Evolutionary conservation across 2,329 filamentous ascomycete genomes (phyloP).

Genomic region (Penicillium brevicompactum): DNA sequence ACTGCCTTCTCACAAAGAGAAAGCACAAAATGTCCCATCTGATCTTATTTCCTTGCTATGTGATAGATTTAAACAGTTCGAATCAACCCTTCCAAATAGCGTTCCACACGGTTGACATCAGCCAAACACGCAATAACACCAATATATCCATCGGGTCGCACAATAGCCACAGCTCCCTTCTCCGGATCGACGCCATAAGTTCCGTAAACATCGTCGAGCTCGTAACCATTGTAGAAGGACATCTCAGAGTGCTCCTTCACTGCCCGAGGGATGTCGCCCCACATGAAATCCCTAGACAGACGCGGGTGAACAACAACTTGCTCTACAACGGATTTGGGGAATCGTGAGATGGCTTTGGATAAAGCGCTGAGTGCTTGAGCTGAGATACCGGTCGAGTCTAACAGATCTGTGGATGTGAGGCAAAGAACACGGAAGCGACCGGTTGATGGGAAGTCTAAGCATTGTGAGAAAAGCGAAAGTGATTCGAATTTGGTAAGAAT

Average conservation of each 20-base stretch:
- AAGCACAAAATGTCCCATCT: no score
- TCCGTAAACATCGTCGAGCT: conserved; percentile 35
- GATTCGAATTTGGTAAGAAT: neutral
- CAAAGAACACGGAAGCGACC: conserved; percentile 39
- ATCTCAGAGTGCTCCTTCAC: conserved; percentile 38
- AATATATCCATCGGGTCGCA: conserved; percentile 43
- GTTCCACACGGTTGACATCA: neutral
- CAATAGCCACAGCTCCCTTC: conserved; percentile 34
- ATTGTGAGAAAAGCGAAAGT: neutral
- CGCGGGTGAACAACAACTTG: conserved; percentile 37
- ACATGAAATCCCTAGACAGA: conserved; percentile 28
- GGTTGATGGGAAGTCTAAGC: conserved; percentile 33
- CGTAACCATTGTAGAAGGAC: conserved; percentile 34
- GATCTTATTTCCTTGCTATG: no score
- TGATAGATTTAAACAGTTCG: neutral
- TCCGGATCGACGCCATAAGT: conserved; percentile 36
- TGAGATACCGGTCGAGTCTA: conserved; percentile 29
- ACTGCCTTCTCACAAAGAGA: no score
- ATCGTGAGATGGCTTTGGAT: conserved; percentile 21
- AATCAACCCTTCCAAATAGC: neutral
- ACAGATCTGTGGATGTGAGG: conserved; percentile 36
- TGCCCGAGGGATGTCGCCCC: conserved; percentile 29
- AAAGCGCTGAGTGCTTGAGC: conserved; percentile 26
- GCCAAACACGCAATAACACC: conserved; percentile 15
- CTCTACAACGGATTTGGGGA: conserved; percentile 30